A percentile compares a stretch with the other conserved stretches of the same genome.
Evolutionary conservation across 768 basidiomycete species (phyloP).

Genomic region (Tylopilus plumbeoviolaceoides): DNA sequence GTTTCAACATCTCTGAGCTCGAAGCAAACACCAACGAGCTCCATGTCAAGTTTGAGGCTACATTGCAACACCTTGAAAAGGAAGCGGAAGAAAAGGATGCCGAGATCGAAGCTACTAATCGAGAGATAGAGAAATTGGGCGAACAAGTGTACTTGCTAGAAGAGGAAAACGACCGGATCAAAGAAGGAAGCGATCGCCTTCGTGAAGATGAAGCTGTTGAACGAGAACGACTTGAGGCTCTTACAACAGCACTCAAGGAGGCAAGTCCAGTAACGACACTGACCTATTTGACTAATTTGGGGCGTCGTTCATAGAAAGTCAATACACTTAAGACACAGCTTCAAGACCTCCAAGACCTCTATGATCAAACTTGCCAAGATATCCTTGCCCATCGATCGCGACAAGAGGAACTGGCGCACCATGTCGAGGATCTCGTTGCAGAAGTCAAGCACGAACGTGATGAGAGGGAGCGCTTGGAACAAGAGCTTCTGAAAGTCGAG

Average conservation of each 20-base stretch:
- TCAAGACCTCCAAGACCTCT: constrained; percentile 58
- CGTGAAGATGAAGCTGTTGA: constrained; percentile 76
- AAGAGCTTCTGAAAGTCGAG: constrained; percentile 53
- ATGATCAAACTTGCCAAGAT: constrained; percentile 60
- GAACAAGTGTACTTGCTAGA: constrained; percentile 82
- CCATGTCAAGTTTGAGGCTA: constrained; percentile 69
- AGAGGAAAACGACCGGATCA: constrained; percentile 75
- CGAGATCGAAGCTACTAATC: constrained; percentile 68
- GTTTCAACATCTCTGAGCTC: constrained; percentile 68
- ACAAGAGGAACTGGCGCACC: constrained; percentile 73
- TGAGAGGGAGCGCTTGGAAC: constrained; percentile 49
- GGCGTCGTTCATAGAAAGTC: constrained; percentile 54
- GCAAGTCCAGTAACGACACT: constrained; percentile 34
- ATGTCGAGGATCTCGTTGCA: constrained; percentile 67
- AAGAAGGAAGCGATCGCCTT: constrained; percentile 63
- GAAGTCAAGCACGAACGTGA: constrained; percentile 59
- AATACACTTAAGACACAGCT: constrained; percentile 58
- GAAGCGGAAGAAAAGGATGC: constrained; percentile 78
- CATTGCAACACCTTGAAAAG: constrained; percentile 69
- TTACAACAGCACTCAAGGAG: constrained; percentile 77
- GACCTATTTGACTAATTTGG: not conserved
- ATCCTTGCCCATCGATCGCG: constrained; percentile 63
- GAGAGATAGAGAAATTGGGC: constrained; percentile 76
- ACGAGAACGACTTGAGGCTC: constrained; percentile 59
- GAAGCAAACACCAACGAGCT: constrained; percentile 69